Base-by-base conservation (phyloP, 1,284 basidiomycete species). In the Abortiporus biennis region DNA sequence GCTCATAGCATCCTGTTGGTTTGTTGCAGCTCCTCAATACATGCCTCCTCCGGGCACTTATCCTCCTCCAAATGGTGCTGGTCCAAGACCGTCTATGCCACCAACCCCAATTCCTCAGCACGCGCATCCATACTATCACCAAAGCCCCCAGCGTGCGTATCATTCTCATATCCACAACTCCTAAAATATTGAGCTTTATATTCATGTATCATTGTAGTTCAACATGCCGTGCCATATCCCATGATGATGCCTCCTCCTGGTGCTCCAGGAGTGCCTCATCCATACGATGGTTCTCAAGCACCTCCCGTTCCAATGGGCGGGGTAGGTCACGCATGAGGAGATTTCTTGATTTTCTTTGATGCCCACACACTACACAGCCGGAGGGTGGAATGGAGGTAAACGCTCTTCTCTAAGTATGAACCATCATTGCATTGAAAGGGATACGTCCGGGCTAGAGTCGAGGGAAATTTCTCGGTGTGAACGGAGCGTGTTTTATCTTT, bases 171-270 rank as follows among this genome's bases (percentile, higher is more conserved):
- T 53, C n/a, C 61, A 39, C 44, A 38, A 35, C 42, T 47, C 9
- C 17, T 34, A 22, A 45, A 37, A 38, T 42, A 43, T 37, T 46
- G 43, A 43, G 45, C 50, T 41, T 45, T 37, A 40, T n/a, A 49
- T 57, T 33, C 45, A 43, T 44, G 43, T 50, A 44, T n/a, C n/a
- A n/a, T 29, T 29, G 27, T 59, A 89, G 87, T 90, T 59, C 80
- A 79, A 63, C 87, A 89, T 53, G 85, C 86, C 34, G 76, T 86
- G 48, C 83, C 85, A 29, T 90, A 89, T 60, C 82, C 74, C 13
- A 85, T 86, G 82, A 89, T 90, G 85, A 88, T 89, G 81, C 82
- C 79, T 36, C 83, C 84, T 44, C 84, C 81, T 35, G 78, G 77
- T 16, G 74, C 48, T 9, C 51, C 70, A 32, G 63, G 61, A 37